Percentiles rank a stretch among this genome's conserved stretches.
phyloP scores from a whole-genome alignment of 495 filamentous ascomycete species.

The Aspergillus ostianus region DNA sequence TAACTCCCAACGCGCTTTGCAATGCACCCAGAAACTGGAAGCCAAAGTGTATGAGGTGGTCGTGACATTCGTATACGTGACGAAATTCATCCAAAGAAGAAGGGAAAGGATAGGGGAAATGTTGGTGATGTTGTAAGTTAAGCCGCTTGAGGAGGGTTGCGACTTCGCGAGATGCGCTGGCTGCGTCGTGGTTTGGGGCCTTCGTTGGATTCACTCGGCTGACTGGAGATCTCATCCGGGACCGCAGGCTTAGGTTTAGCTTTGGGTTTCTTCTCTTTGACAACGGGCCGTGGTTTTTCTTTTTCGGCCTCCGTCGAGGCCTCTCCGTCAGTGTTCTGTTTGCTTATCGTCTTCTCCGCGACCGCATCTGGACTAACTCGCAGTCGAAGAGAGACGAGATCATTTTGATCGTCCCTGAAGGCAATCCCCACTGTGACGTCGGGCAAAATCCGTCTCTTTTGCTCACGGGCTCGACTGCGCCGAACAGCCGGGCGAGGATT shows the following conservation, averaged over 20 bases:
- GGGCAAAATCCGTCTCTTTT: conserved; percentile 39
- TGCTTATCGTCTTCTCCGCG: conserved; percentile 11
- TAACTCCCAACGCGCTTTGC: conserved; percentile 18
- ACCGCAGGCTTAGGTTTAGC: conserved; percentile 7
- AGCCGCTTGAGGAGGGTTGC: conserved; percentile 13
- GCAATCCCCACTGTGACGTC: conserved; percentile 49
- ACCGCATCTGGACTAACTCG: conserved; percentile 32
- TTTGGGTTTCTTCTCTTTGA: conserved; percentile 15
- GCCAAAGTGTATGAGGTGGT: conserved; percentile 5
- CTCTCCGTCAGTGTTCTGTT: conserved; percentile 7
- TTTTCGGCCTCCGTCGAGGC: conserved; percentile 11
- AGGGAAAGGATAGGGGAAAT: background rate
- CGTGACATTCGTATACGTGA: conserved; percentile 11
- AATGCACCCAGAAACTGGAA: conserved; percentile 11
- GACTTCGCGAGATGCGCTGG: conserved; percentile 20
- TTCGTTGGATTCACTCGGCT: conserved; percentile 15
- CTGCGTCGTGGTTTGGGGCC: conserved; percentile 24
- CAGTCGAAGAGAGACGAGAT: conserved; percentile 46
- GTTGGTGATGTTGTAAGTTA: background rate
- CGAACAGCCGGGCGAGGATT: conserved; percentile 29
- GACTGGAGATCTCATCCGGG: conserved; percentile 15
- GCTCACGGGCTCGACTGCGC: conserved; percentile 31
- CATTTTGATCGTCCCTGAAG: conserved; percentile 44
- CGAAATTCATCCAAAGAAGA: conserved; percentile 1
- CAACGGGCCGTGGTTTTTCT: conserved; percentile 4